These are phyloP conservation scores for Anthostomella pinea DNA, from an alignment of 2,329 filamentous ascomycete species.

Conservation along the genomic window DNA sequence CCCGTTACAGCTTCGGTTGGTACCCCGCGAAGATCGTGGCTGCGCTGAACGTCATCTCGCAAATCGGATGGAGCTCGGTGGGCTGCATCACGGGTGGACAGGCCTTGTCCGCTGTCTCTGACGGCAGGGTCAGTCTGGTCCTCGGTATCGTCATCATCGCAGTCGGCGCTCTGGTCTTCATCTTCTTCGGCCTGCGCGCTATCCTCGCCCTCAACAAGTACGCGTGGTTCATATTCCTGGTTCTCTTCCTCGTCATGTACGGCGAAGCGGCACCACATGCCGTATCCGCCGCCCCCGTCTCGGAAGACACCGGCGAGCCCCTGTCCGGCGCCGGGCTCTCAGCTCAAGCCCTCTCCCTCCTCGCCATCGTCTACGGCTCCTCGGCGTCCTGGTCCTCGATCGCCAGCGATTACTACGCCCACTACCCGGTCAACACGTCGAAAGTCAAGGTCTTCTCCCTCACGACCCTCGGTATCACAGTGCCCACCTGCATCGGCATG, in stretches of 20 bases:
- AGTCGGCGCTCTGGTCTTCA: conserved; percentile 47
- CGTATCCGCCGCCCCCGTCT: conserved; percentile 39
- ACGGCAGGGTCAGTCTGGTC: conserved; percentile 43
- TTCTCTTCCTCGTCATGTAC: conserved; percentile 49
- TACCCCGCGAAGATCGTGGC: conserved; percentile 50
- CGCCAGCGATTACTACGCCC: conserved; percentile 44
- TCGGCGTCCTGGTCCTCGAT: conserved; percentile 50
- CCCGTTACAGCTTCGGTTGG: conserved; percentile 49
- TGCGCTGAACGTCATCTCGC: conserved; percentile 46
- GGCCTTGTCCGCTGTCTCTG: conserved; percentile 44
- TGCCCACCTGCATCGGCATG: conserved; percentile 50
- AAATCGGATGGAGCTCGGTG: conserved; percentile 51
- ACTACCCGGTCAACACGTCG: conserved; percentile 45
- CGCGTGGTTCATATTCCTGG: conserved; percentile 46
- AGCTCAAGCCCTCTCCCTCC: conserved; percentile 40
- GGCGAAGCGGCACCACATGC: no score
- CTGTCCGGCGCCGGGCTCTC: conserved; percentile 37
- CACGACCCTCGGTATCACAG: conserved; percentile 44
- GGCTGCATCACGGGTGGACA: conserved; percentile 51
- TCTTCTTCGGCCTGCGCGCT: conserved; percentile 49
- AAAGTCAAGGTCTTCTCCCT: conserved; percentile 46
- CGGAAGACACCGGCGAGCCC: conserved; percentile 37
- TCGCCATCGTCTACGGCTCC: conserved; percentile 46
- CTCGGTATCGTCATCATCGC: conserved; percentile 53
- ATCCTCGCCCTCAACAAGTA: conserved; percentile 50